Evolutionary conservation across 805 yeast species (phyloP).

Genomic region (Ascoidea tarda): DNA sequence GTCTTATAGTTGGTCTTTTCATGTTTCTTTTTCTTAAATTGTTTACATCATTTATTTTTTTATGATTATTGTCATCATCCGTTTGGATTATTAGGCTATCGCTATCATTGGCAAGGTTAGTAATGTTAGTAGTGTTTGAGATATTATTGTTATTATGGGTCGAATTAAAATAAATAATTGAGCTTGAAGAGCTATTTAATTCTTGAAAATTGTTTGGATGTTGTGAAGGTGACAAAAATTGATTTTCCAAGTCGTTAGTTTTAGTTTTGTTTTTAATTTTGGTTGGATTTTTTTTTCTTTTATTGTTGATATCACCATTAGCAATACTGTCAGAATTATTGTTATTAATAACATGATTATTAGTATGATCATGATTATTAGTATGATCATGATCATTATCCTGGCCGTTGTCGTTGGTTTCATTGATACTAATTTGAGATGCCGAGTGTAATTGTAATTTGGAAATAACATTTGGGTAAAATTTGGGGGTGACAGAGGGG

Average conservation of each 20-base stretch:
- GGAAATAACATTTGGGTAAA: background rate
- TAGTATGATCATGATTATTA: slow-evolving; percentile 7
- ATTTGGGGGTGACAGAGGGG: background rate
- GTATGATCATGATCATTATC: slow-evolving; percentile 9
- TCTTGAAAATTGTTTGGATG: too few species aligned
- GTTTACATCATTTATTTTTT: background rate
- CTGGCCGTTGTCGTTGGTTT: slow-evolving; percentile 3
- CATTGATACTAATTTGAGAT: too few species aligned
- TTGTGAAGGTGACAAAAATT: too few species aligned
- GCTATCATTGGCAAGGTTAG: too few species aligned
- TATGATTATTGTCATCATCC: background rate
- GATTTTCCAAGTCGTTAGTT: too few species aligned
- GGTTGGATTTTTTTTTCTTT: background rate
- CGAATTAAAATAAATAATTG: too few species aligned
- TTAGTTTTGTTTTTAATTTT: background rate
- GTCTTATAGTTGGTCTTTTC: slow-evolving; percentile 13
- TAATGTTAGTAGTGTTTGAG: too few species aligned
- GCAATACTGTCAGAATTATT: slow-evolving; percentile 12
- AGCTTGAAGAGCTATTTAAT: too few species aligned
- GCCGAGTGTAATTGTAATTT: too few species aligned
- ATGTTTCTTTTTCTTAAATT: background rate
- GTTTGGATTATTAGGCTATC: background rate
- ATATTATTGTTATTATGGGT: too few species aligned
- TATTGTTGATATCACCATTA: background rate
- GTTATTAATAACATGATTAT: slow-evolving; percentile 1